Evolutionary conservation across 2,329 filamentous ascomycete species (phyloP).

Genomic region (Alternaria angustiovoidea): DNA sequence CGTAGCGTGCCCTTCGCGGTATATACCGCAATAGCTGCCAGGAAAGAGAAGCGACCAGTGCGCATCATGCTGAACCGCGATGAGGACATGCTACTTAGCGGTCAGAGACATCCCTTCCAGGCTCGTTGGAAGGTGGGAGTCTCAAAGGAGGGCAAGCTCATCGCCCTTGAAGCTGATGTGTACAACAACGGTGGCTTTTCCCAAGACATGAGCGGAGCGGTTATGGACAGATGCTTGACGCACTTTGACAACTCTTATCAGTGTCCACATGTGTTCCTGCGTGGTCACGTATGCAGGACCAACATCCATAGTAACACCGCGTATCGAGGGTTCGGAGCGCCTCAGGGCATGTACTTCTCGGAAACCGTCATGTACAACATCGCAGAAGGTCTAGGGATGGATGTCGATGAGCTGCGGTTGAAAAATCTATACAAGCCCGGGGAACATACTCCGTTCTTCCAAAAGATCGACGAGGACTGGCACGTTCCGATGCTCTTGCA

Average conservation of each 20-base stretch:
- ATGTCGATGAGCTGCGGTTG: constrained; percentile 78
- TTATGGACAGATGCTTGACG: constrained; percentile 83
- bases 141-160: constrained; percentile 88
- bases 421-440: constrained; percentile 84
- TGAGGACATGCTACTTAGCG: constrained; percentile 90
- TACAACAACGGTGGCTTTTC: constrained; percentile 90
- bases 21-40: constrained; percentile 82
- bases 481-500: constrained; percentile 92
- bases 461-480: constrained; percentile 81
- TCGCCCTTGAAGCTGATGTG: constrained; percentile 86
- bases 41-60: constrained; percentile 82
- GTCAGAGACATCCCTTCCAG: constrained; percentile 91
- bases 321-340: constrained; percentile 93
- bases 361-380: constrained; percentile 89
- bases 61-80: constrained; percentile 95
- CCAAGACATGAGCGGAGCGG: constrained; percentile 73
- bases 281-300: constrained; percentile 86
- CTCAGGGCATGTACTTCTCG: constrained; percentile 91
- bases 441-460: constrained; percentile 89
- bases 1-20: constrained; percentile 83
- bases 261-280: constrained; percentile 84
- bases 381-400: constrained; percentile 84
- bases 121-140: constrained; percentile 90
- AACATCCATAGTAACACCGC: constrained; percentile 98
- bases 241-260: constrained; percentile 90